Base-by-base conservation (phyloP, 257 asterid species). In the Solanum tarapatanum region DNA sequence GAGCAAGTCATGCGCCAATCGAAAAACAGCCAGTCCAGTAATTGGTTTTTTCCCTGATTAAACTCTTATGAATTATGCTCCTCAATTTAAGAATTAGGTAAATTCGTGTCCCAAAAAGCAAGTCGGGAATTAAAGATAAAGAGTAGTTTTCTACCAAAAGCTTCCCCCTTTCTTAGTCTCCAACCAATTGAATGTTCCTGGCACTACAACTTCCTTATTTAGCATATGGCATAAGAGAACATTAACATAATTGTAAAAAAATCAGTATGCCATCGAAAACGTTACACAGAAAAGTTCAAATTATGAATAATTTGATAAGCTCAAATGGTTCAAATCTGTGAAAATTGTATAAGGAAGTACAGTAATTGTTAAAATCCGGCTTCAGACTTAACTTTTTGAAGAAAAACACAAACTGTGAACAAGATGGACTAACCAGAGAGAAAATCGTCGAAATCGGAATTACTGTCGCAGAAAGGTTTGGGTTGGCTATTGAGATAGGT, bases 381-480 rank as follows among this genome's bases (percentile, higher is more conserved):
- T 62, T 23, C 70, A 23, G 0, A n/a, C 19, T 30, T 13, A n/a
- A n/a, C n/a, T n/a, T n/a, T n/a, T 28, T 69, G 24, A 19, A 33
- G 1, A 33, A 72, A 17, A 24, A 12, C 9, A 62, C 7, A 62
- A n/a, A 62, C 30, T 9, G 70, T 24, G 28, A 62, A 33, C 24
- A 73, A 11, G 45, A 83, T 75, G 58, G 35, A 77, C 91, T 83
- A 62, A 95, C 98, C 97, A 23, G 94, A 75, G 35, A 94, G 77
- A 28, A 82, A 87, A 87, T 89, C 90, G 37, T 90, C 92, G 84
- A 84, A 70, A n/a, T 89, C 93, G 4, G 86, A 36, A 74, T 80
- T 87, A 23, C 87, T 82, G 28, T 93, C 94, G 91, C 98, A 96
- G 84, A 96, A 95, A 89, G 94, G 98, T 80, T 88, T 92, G 3